Base-by-base conservation (phyloP, 2,329 filamentous ascomycete species). In the Trichoderma citrinoviride region DNA sequence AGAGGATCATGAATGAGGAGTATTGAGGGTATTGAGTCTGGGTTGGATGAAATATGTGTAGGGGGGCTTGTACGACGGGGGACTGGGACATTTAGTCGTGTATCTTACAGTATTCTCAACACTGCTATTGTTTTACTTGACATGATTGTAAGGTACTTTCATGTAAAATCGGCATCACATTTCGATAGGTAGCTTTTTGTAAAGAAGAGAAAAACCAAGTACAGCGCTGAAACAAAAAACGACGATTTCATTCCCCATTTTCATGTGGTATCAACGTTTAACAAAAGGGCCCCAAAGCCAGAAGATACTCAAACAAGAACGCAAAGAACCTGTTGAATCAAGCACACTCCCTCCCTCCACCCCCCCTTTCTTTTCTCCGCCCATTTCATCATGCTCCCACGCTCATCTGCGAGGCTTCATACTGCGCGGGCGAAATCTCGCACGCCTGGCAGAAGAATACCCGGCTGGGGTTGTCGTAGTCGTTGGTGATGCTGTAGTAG, bases 371-470 rank as follows among this genome's bases (percentile, higher is more conserved):
- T 29, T 29, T n/a, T 29, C 29, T n/a, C n/a, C n/a, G n/a, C n/a
- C n/a, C n/a, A n/a, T n/a, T n/a, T 52, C 19, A 33, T 64, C 23
- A 58, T 52, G 61, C 61, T 40, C 29, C 53, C 7, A 58, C 58
- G 46, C 53, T 64, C 52, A 58, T 50, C 44, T 64, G 61, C 7
- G 61, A 29, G 14, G 63, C 56, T 37, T 61, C 63, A 37, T 61
- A 47, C 21, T 65, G 63, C 21, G 61, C 19, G 14, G 65, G 61
- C 8, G 77, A 74, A 12, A 83, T 71, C 72, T 87, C 91, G 76
- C 90, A 94, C 7, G 90, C 94, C 76, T 99, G 95, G 1, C 93
- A 88, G 77, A 98, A 99, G 80, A 98, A 98, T 55, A 98, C 83
- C 44, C 90, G 87, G 5, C 92, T 91, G 5, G 87, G 84, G 67